Evolutionary conservation across 371 early-diverging fungal genomes (phyloP), one percentile per base, ranked within the genome.

Genomic region (Syncephalastrum sp.): DNA sequence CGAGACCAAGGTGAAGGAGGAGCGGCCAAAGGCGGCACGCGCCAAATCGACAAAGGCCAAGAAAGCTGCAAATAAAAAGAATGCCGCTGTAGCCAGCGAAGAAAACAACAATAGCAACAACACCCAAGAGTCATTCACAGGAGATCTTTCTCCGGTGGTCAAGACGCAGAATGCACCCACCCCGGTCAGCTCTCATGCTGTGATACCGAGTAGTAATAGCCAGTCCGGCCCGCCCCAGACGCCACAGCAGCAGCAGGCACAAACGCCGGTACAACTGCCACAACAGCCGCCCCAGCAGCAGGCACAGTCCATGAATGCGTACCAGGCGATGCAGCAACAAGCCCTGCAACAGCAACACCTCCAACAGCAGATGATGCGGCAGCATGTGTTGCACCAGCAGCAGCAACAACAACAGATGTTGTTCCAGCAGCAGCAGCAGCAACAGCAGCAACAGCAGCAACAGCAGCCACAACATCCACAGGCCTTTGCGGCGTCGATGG

Each of bases 111-210:
- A 58, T 5, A 21, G 51, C 38, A 12, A 10, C 38, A 33, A 33
- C 12, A 33, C 38, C 12, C 38, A 58, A 19, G 58, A 29, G 25
- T 5, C 58, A 16, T 58, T 58, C 48, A 47, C 15, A 14, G 49
- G 38, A 8, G 48, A 23, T 27, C 53, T 41, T n/a, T 59, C 60
- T 15, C 60, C 60, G 16, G 54, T 59, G 8, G 60, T 59, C 17
- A 59, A 59, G 15, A 59, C 60, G 4, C 60, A 59, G 38, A 42
- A 38, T 27, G 19, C 38, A 33, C 38, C 38, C 38, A 33, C 38
- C 8, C 38, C 38, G 7, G 38, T 33, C 0, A 33, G 38, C 38
- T 33, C 38, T 10, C 38, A 33, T 33, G 38, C 38, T 33, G 38
- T 10, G 38, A 33, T 33, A 33, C 38, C 38, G 10, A 33, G 38